Percentiles rank a stretch among this genome's conserved stretches.
These are phyloP conservation scores for Bruguiera sexangula DNA, from an alignment of 345 rosid genomes.

Conservation along the genomic window DNA sequence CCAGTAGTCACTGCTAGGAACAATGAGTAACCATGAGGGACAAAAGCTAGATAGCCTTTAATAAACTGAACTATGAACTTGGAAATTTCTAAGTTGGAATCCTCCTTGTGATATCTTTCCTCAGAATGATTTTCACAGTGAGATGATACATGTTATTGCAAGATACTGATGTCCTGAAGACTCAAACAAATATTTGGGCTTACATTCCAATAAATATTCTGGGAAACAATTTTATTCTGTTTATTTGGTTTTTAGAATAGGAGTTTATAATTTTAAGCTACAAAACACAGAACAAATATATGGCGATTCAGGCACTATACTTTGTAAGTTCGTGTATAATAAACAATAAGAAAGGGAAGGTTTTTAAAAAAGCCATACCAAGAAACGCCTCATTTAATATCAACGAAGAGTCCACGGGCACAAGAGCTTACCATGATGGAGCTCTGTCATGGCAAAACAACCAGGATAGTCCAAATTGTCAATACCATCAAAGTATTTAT, in stretches of 20 bases:
- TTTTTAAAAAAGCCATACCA: neutral
- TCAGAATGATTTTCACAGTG: neutral
- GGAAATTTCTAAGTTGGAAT: neutral
- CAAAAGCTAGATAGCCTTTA: neutral
- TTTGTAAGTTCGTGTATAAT: neutral
- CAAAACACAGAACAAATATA: neutral
- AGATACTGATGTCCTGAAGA: slow-evolving; percentile 1
- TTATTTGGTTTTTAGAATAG: too few species aligned
- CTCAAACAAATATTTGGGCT: neutral
- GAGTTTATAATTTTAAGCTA: too few species aligned
- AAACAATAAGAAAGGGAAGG: neutral
- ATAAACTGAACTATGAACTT: neutral
- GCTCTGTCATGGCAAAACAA: slow-evolving; percentile 99
- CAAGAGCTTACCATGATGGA: slow-evolving; percentile 75
- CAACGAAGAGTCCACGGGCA: neutral
- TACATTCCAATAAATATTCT: neutral
- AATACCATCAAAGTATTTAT: slow-evolving; percentile 80
- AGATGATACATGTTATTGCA: neutral
- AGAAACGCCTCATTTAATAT: neutral
- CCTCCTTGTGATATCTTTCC: neutral
- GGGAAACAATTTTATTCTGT: too few species aligned
- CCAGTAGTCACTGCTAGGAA: neutral
- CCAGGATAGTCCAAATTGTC: slow-evolving; percentile 85
- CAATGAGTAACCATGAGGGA: neutral
- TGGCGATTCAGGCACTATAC: neutral